phyloP scores from a whole-genome alignment of 768 basidiomycete genomes.

The Harrya chromipes region DNA sequence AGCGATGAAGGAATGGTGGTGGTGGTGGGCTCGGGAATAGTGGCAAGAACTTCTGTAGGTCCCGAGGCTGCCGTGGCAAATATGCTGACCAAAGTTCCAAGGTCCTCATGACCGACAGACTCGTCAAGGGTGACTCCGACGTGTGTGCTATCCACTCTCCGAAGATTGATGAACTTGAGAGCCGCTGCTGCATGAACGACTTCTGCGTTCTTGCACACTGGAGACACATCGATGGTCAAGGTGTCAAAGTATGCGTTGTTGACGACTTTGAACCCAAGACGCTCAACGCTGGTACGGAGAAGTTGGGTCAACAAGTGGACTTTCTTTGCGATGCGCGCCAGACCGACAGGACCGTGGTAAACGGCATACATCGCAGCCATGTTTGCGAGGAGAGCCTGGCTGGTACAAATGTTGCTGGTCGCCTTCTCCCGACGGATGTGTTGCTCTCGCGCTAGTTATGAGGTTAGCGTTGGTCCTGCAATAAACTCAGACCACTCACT shows the following conservation, averaged over 20 bases:
- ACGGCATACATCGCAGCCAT: conserved; percentile 99
- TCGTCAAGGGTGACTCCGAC: conserved; percentile 95
- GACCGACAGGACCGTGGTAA: conserved; percentile 89
- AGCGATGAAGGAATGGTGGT: conserved; percentile 52
- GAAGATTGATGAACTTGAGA: conserved; percentile 76
- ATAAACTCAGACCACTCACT: conserved; percentile 51
- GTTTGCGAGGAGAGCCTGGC: conserved; percentile 95
- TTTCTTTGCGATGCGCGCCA: conserved; percentile 81
- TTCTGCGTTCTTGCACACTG: conserved; percentile 51
- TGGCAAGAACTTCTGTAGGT: conserved; percentile 43
- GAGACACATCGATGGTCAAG: conserved; percentile 70
- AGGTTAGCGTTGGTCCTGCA: conserved; percentile 7
- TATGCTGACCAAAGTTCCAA: conserved; percentile 74
- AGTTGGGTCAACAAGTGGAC: conserved; percentile 87
- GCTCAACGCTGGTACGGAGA: conserved; percentile 62
- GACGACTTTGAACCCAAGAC: conserved; percentile 68
- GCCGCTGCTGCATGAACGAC: conserved; percentile 68
- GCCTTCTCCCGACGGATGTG: conserved; percentile 98
- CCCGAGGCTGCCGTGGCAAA: conserved; percentile 67
- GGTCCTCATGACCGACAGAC: conserved; percentile 72
- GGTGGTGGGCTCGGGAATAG: conserved; percentile 41
- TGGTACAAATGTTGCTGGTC: conserved; percentile 97
- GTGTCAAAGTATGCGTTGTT: conserved; percentile 91
- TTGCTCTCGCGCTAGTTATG: conserved; percentile 78
- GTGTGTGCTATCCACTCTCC: conserved; percentile 64